Conservation (phyloP, 768 basidiomycete genomes). For the Strobilomyces confusus region DNA sequence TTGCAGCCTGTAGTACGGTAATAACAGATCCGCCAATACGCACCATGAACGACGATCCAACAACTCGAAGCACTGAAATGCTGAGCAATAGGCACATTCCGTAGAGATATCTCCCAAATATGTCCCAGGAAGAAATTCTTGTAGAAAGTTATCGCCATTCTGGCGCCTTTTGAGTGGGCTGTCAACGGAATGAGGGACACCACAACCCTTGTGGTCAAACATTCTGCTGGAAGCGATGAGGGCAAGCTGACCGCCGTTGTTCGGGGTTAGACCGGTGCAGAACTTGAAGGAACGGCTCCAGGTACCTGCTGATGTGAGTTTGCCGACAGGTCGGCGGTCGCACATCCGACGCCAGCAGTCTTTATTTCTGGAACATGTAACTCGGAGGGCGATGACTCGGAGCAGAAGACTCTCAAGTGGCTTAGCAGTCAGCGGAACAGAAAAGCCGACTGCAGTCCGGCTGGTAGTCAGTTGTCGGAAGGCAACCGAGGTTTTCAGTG, state of each 20-base stretch:
- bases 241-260: neutral
- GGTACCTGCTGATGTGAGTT: no score
- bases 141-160: neutral
- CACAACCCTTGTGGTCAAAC: neutral
- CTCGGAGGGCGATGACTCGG: neutral
- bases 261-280: slow-evolving; percentile 24
- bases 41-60: slow-evolving; percentile 73
- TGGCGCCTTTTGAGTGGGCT: slow-evolving; percentile 11
- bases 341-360: no score
- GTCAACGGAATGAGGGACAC: slow-evolving; percentile 15
- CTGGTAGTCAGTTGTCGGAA: no score
- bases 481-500: neutral
- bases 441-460: no score
- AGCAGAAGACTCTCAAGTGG: no score
- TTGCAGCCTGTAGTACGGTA: slow-evolving; percentile 45
- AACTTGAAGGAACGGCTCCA: no score
- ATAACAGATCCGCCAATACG: slow-evolving; percentile 24
- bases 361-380: neutral
- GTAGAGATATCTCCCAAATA: slow-evolving; percentile 25
- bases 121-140: neutral
- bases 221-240: neutral
- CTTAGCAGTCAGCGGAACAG: no score
- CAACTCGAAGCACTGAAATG: slow-evolving; percentile 51
- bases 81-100: slow-evolving; percentile 44
- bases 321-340: no score